Evolutionary conservation across 371 early-diverging fungal species (phyloP).

Genomic region (Syncephalastrum contaminatum): DNA sequence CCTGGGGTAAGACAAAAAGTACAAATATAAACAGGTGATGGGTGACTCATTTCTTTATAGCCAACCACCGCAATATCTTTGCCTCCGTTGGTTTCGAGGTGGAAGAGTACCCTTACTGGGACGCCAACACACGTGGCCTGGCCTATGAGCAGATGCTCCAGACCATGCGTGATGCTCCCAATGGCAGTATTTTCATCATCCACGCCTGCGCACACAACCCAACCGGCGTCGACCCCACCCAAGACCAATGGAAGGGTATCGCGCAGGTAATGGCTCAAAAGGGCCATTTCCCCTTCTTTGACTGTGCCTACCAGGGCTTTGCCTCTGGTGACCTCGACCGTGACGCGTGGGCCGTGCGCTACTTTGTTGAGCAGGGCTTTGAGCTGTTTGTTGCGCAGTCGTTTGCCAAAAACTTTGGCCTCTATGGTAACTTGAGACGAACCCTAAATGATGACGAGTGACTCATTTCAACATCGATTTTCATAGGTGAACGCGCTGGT

Average conservation of each 20-base stretch:
- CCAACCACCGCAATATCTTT: conserved; percentile 92
- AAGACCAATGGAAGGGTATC: conserved; percentile 89
- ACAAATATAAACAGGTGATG: conserved; percentile 2
- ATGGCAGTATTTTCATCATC: conserved; percentile 72
- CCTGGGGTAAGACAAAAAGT: conserved; percentile 78
- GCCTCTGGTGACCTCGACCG: conserved; percentile 89
- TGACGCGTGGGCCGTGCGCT: conserved; percentile 90
- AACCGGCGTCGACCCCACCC: conserved; percentile 94
- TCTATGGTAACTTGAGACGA: conserved; percentile 67
- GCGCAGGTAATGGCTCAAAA: conserved; percentile 75
- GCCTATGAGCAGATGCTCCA: conserved; percentile 77
- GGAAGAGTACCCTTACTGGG: conserved; percentile 88
- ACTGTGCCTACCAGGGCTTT: conserved; percentile 98
- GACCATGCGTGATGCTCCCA: conserved; percentile 70
- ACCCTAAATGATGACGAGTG: background rate
- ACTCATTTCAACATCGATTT: background rate
- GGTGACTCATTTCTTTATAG: conserved; percentile 29
- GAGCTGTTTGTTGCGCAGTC: conserved; percentile 90
- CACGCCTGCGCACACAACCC: conserved; percentile 67
- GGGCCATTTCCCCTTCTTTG: conserved; percentile 91
- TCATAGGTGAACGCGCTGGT: conserved; percentile 84
- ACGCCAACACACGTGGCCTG: conserved; percentile 74
- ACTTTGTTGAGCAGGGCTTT: conserved; percentile 88
- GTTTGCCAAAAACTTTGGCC: conserved; percentile 96
- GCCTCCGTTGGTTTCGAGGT: conserved; percentile 79